Evolutionary conservation across 345 rosid genomes (phyloP), one percentile per base, ranked within the genome.

Genomic region (Populus simonii): DNA sequence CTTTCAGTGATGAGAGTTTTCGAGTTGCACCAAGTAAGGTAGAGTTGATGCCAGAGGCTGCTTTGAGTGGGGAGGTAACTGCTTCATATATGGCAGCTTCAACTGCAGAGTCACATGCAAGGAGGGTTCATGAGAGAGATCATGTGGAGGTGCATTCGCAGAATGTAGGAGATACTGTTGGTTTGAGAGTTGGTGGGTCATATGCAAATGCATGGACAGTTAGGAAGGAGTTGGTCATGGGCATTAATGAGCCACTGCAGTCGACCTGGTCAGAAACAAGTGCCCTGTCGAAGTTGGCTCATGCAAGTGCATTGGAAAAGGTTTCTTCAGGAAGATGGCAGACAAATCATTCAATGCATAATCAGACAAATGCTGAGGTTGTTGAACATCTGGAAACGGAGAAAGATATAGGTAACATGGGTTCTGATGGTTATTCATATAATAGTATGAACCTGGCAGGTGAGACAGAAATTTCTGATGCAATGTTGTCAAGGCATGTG

Each of bases 261-360:
- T 78, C 88, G 72, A 78, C 82, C 11, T 85, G 90, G 90, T 82
- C 88, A 47, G 85, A 83, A 25, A 83, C 84, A 73, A 85, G 78
- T 74, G 82, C 89, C 71, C 83, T 81, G 82, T 89, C 91, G 2
- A 90, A 85, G 83, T 83, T 92, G 83, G 90, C 86, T 75, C 87
- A 88, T 81, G 87, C 93, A 49, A 89, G 89, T 87, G 97, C 92
- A 13, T 76, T 89, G 66, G 95, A 93, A 23, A 92, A 92, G 80
- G 88, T 89, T 27, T 88, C 93, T 73, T 93, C 95, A 0, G 92
- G 94, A 68, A 84, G 91, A 86, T 93, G 95, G 95, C 94, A 90
- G 80, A 83, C 91, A 0, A 89, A 89, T 75, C 89, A 72, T 55
- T 85, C 89, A 70, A 16, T 77, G 73, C 84, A 71, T 5, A 70